phyloP scores from a whole-genome alignment of 1,139 yeast genomes.

The Eremothecium gossypii region DNA sequence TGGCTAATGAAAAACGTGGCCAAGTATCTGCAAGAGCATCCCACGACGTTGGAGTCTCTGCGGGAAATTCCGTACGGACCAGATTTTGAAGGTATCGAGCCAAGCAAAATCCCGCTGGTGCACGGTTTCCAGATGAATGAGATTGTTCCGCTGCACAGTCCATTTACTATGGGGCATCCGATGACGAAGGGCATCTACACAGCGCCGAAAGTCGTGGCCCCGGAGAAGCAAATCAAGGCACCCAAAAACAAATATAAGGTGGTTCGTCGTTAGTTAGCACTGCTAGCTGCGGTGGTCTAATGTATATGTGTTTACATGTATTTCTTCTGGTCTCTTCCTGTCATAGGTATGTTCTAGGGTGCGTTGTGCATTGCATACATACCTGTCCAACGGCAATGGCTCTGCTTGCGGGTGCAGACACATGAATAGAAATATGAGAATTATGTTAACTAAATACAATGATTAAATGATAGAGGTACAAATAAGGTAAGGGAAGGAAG shows the following conservation, averaged over 20 bases:
- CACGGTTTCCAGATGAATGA: constrained; percentile 79
- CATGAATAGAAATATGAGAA: constrained; percentile 5
- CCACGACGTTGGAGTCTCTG: constrained; percentile 59
- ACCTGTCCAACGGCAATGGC: too few species aligned
- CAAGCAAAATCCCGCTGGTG: constrained; percentile 64
- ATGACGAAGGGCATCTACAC: constrained; percentile 66
- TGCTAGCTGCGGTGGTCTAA: not conserved
- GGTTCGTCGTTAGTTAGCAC: constrained; percentile 26
- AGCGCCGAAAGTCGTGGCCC: constrained; percentile 37
- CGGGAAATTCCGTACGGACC: constrained; percentile 48
- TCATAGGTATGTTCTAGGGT: too few species aligned
- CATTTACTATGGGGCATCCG: constrained; percentile 75
- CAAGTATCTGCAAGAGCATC: constrained; percentile 53
- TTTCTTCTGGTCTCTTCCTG: too few species aligned
- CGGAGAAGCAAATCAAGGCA: constrained; percentile 29
- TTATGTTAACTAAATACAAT: constrained; percentile 5
- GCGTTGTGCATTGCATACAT: too few species aligned
- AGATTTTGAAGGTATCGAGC: constrained; percentile 39
- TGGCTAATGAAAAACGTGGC: constrained; percentile 54
- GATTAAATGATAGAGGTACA: not conserved
- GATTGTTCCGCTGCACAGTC: constrained; percentile 77
- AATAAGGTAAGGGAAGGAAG: constrained; percentile 5
- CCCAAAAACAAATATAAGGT: constrained; percentile 39
- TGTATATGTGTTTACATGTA: too few species aligned
- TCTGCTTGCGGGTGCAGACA: not conserved